Base-by-base conservation (phyloP, 345 rosid genomes). In the Hypericum perforatum region DNA sequence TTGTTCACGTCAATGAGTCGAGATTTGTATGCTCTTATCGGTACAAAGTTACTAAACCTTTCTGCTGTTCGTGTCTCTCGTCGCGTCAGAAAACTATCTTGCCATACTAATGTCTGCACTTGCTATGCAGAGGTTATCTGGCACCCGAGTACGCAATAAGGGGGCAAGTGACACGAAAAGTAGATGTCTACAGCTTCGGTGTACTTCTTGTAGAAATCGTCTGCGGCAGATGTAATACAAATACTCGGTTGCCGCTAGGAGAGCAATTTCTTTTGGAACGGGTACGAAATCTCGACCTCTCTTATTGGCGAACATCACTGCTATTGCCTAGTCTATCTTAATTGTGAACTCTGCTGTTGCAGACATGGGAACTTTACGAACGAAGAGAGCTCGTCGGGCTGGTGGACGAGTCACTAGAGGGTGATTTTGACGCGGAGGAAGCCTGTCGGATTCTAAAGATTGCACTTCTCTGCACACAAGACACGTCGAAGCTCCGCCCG, bases 131-230 rank as follows among this genome's bases (percentile, higher is more conserved):
- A 74, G 96, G 98, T 56, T 92, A 92, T 69, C 73, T 88, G 58
- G 98, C 98, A 43, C 98, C 98, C 6, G 98, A 92, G 68, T 92
- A 92, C 65, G 98, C 98, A 10, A 82, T 92, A 53, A 72, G 90
- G 64, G 98, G 98, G 41, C 94, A 79, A 41, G 56, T 92, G 71
- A 92, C 96, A 0, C 75, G 86, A n/a, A 92, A 77, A 74, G 98
- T 96, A 11, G 98, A 92, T 66, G 61, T 88, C 38, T 92, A 92
- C 70, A 76, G 96, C 68, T 92, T 77, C 53, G 98, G 98, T 1
- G 94, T 87, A 57, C 96, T 92, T 52, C 76, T 92, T 12, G 55
- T 82, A 74, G 98, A 92, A 76, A 83, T 88, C 42, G 85, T 92
- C 51, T 77, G 81, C 39, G 98, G 96, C 11, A 85, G 98, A 74